Base-by-base conservation (phyloP, 2,329 filamentous ascomycete species). In the Clonostachys solani region DNA sequence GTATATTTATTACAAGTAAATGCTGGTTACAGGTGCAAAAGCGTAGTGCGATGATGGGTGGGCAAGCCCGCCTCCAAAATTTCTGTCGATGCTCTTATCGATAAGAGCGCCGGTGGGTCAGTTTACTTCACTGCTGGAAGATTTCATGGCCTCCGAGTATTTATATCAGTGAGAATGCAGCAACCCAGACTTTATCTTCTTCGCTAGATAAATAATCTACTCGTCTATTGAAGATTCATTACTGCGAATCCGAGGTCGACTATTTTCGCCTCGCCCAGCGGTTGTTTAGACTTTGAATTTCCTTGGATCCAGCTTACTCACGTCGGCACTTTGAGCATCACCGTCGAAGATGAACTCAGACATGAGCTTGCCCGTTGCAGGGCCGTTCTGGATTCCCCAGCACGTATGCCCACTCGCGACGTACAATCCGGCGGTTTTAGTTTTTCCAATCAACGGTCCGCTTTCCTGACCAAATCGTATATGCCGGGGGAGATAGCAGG, bases 351-450 rank as follows among this genome's bases (percentile, higher is more conserved):
- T 70, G 66, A 88, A 83, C 65, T 92, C 87, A 36, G 86, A 86
- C 72, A 94, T 86, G 37, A 92, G 64, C 67, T 85, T 89, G 5
- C 89, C 89, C 8, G 92, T 97, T 2, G 79, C 94, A 2, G 92
- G 92, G 1, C 84, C 90, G 69, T 99, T 97, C 70, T 97, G 92
- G 18, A 99, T 96, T 0, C 94, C 94, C 94, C 94, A 99, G 69
- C 92, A 97, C 2, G 91, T 96, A 72, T 99, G 94, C 0, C 94
- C 94, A 0, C 89, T 80, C 1, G 94, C 94, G 50, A 97, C 74
- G 64, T 87, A 85, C 40, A 97, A 59, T 0, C 92, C 91, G 7
- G 82, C 79, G 0, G 86, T 81, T 3, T 79, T 78, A 8, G 91
- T 92, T 46, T 77, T 72, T 0, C 94, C 94, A 19, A 97, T 78